Evolutionary conservation across 345 rosid species (phyloP), one percentile per base, ranked within the genome.

Genomic region (Populus tremula): DNA sequence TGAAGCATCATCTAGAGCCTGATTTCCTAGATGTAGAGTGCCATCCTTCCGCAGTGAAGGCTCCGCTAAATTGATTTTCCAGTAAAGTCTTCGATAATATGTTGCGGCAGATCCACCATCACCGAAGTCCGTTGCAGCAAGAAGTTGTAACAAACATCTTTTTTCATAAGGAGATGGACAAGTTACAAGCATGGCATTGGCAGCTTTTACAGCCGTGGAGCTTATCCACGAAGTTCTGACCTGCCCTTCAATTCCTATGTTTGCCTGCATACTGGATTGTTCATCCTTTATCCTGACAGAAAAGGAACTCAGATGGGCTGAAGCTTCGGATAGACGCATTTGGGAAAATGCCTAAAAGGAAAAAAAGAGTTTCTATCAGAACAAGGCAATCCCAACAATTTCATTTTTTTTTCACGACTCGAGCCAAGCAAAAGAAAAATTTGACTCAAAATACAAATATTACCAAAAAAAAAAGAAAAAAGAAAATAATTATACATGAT

Each of bases 111-210:
- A 87, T 78, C 98, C 97, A 79, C 96, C 98, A 86, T 93, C 95
- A 67, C 97, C 99, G 82, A 93, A 96, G 87, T 96, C 98, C 72
- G 96, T 88, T 56, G 91, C 90, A 73, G 97, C 89, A 84, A 96
- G 98, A 73, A 96, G 93, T 81, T 96, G 91, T 67, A 96, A 84
- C 79, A 96, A 88, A 87, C 98, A 93, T 90, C 96, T 87, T 83
- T 84, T 96, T 86, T 96, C 99, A 84, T 96, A 96, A 74, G 99
- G 97, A 74, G 98, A 95, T 74, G 98, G 94, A 85, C 98, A 92
- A 78, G 91, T 89, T 65, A 92, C 87, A 84, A 96, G 89, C 75
- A 90, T 88, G 61, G 97, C 92, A 88, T 92, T 91, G 61, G 98
- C 97, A 87, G 98, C 96, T 87, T 88, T 90, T 77, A 89, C 90